Evolutionary conservation across 2,329 filamentous ascomycete species (phyloP).

Genomic region (Xylaria arbuscula): DNA sequence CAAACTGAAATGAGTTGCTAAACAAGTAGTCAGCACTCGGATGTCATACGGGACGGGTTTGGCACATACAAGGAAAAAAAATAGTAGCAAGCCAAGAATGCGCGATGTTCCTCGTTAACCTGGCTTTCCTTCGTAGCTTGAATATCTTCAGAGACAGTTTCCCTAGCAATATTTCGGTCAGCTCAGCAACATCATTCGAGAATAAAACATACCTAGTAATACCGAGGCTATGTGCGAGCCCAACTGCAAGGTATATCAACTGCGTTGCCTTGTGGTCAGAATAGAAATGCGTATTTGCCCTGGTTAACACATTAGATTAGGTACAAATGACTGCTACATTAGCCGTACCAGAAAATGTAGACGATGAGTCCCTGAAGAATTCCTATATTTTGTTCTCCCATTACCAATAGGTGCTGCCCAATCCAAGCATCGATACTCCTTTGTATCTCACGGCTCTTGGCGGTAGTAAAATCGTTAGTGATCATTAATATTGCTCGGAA

Average conservation of each 20-base stretch:
- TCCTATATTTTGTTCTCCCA: constrained; percentile 56
- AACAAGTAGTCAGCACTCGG: constrained; percentile 1
- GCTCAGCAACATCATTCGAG: constrained; percentile 33
- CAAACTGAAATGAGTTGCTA: constrained; percentile 55
- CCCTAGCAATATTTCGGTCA: constrained; percentile 34
- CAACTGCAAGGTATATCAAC: constrained; percentile 55
- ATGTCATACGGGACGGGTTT: not conserved
- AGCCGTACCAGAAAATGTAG: constrained; percentile 57
- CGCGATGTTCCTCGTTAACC: constrained; percentile 54
- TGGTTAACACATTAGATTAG: constrained; percentile 33
- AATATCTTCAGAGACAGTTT: constrained; percentile 22
- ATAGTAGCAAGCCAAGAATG: constrained; percentile 55
- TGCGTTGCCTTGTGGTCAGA: constrained; percentile 53
- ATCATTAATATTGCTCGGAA: constrained; percentile 55
- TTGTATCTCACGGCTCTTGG: constrained; percentile 54
- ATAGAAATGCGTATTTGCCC: constrained; percentile 53
- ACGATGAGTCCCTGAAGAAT: constrained; percentile 60
- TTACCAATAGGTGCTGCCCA: constrained; percentile 56
- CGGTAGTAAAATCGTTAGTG: constrained; percentile 48
- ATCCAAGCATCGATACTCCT: constrained; percentile 57
- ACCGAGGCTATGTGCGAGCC: constrained; percentile 56
- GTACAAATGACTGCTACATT: too few relatives aligned
- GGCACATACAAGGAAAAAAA: constrained; percentile 53
- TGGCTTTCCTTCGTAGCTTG: constrained; percentile 43
- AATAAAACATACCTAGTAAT: constrained; percentile 47